These are phyloP conservation scores for Chaetomiaceae sp. DNA, from an alignment of 2,329 filamentous ascomycete genomes.

Conservation along the genomic window DNA sequence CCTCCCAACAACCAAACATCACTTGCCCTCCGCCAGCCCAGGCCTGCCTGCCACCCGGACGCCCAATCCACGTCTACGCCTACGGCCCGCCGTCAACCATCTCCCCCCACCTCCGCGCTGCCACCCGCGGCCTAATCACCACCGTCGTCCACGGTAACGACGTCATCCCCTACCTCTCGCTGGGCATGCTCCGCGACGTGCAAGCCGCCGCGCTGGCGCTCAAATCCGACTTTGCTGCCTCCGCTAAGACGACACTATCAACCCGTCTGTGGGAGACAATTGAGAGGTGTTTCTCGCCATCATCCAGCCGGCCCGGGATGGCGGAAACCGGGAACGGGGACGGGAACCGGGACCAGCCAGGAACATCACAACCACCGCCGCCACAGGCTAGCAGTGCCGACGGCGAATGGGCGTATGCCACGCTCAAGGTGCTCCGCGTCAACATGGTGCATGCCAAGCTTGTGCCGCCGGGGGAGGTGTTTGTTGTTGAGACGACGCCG, in stretches of 20 bases:
- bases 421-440: slow-evolving; percentile 61
- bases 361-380: no score
- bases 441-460: slow-evolving; percentile 67
- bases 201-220: slow-evolving; percentile 68
- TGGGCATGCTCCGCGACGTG: slow-evolving; percentile 70
- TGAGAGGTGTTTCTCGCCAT: slow-evolving; percentile 30
- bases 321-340: no score
- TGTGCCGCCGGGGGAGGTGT: slow-evolving; percentile 71
- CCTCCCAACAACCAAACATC: no score
- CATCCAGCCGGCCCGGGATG: no score
- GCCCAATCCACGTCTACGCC: slow-evolving; percentile 74
- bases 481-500: slow-evolving; percentile 63
- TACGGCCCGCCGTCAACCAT: slow-evolving; percentile 72
- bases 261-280: slow-evolving; percentile 63
- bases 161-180: slow-evolving; percentile 67
- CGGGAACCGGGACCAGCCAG: no score
- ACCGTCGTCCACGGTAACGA: slow-evolving; percentile 70
- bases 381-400: slow-evolving; percentile 38
- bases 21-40: slow-evolving; percentile 22
- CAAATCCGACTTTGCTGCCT: slow-evolving; percentile 61
- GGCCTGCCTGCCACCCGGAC: slow-evolving; percentile 58
- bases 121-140: slow-evolving; percentile 70
- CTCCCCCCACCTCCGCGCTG: slow-evolving; percentile 63
- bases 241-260: slow-evolving; percentile 63
- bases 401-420: slow-evolving; percentile 66